Conservation (phyloP, 2,329 filamentous ascomycete genomes). For the Cercospora zeae-maydis region DNA sequence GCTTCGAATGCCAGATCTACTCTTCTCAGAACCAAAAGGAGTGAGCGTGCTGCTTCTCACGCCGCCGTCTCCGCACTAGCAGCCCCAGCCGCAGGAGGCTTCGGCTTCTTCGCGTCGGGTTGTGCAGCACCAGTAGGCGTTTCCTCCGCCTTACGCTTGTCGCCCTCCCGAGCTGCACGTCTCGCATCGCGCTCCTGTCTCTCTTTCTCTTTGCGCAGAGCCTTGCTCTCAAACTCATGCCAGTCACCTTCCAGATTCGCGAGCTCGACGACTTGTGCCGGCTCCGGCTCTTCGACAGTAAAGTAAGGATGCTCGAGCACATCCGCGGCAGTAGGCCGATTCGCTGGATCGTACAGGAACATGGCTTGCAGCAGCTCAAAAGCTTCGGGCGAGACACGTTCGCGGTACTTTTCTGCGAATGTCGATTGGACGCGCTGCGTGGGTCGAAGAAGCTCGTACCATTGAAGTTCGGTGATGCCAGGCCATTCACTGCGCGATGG, state of each 20-base stretch:
- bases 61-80: not conserved
- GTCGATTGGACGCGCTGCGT: slow-evolving; percentile 66
- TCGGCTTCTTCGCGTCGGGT: slow-evolving; percentile 29
- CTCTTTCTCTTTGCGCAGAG: slow-evolving; percentile 84
- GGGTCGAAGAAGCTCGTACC: slow-evolving; percentile 89
- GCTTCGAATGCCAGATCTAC: slow-evolving; percentile 11
- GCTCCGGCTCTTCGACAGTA: slow-evolving; percentile 69
- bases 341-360: slow-evolving; percentile 83
- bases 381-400: slow-evolving; percentile 71
- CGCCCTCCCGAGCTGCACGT: slow-evolving; percentile 46
- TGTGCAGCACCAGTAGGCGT: slow-evolving; percentile 14
- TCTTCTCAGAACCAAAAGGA: slow-evolving; percentile 15
- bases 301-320: slow-evolving; percentile 89
- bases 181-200: slow-evolving; percentile 58
- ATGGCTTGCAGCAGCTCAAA: slow-evolving; percentile 79
- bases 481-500: slow-evolving; percentile 85
- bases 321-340: slow-evolving; percentile 77
- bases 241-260: slow-evolving; percentile 84
- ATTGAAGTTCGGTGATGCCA: slow-evolving; percentile 85
- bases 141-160: slow-evolving; percentile 36
- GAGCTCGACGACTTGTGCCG: slow-evolving; percentile 78
- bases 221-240: slow-evolving; percentile 99
- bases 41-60: not conserved
- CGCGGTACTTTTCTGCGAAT: slow-evolving; percentile 79
- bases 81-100: slow-evolving; percentile 15